Conservation (phyloP, 1,139 yeast species). For the Lodderomyces theae region DNA sequence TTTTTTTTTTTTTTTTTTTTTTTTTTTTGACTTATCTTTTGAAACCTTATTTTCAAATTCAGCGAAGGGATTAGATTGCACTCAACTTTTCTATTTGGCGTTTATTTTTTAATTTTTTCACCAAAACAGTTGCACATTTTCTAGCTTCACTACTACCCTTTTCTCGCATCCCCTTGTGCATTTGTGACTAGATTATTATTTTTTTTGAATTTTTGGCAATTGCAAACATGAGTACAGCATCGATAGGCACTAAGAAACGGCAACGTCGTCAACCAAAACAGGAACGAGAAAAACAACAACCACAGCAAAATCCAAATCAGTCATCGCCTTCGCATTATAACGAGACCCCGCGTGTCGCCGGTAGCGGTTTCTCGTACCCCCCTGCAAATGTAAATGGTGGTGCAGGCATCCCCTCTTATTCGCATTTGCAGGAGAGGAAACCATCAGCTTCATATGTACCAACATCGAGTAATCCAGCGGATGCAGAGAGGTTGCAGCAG, state of each 20-base stretch:
- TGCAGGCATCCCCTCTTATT: not conserved
- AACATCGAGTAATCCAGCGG: constrained; percentile 7
- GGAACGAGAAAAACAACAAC: constrained; percentile 2
- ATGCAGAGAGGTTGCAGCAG: constrained; percentile 10
- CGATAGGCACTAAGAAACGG: constrained; percentile 1
- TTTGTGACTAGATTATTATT: not conserved
- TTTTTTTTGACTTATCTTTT: not conserved
- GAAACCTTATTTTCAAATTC: not conserved
- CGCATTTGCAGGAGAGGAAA: constrained; percentile 1
- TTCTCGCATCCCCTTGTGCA: not conserved
- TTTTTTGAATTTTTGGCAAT: not conserved
- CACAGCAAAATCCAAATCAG: not conserved
- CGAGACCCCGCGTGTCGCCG: constrained; percentile 1
- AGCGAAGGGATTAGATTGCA: not conserved
- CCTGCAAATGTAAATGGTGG: constrained; percentile 1
- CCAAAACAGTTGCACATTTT: constrained; percentile 6
- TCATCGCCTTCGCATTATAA: constrained; percentile 1
- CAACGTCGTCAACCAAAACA: constrained; percentile 1
- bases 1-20: not conserved
- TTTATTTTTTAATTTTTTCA: not conserved
- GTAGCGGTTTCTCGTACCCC: not conserved
- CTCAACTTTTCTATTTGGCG: no score
- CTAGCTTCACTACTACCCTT: not conserved
- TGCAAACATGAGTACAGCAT: constrained; percentile 1
- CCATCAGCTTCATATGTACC: constrained; percentile 7